Base-by-base conservation (phyloP, 1,284 basidiomycete genomes). In the Porodaedalea pini region DNA sequence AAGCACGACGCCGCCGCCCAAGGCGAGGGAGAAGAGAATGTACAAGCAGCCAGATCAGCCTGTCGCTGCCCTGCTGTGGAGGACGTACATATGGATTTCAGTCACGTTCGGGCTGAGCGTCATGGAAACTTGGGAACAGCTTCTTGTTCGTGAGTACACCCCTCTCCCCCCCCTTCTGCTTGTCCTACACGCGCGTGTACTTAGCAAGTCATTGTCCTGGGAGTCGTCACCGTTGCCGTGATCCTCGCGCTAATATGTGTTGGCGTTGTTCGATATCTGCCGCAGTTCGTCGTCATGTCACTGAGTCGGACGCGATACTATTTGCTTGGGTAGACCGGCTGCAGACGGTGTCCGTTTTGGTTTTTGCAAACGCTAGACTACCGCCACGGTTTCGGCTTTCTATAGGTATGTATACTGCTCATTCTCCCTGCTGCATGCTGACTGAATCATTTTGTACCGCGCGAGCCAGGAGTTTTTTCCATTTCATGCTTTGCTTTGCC, bases 111-210 rank as follows among this genome's bases (percentile, higher is more conserved):
- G 78, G 21, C 71, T 86, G 52, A 77, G 78, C 40, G 81, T 87
- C 77, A 73, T 88, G 53, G 84, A 87, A 66, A 82, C 83, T 61
- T 88, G 85, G 86, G 86, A 88, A 70, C 85, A 85, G 68, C 56
- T 82, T 23, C 66, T 82, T 50, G 73, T 82, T 57, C 62, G 81
- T 82, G 62, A 66, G 80, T 74, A 25, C 8, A 3, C 44, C 54
- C 37, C 11, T 3, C 54, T 56, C 25, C 32, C 54, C 34, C 8
- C 37, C 29, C 48, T 44, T 50, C 31, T 25, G 23, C 31, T 32
- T 19, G 25, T 10, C 6, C 32, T 32, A n/a, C 21, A 15, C 8
- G 31, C 5, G 45, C 45, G 27, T 49, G 29, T 51, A 54, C 58
- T 6, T n/a, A 25, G 27, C 34, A 61, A 75, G 73, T 73, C 36